phyloP scores from a whole-genome alignment of 495 filamentous ascomycete species.

The Choiromyces venosus region DNA sequence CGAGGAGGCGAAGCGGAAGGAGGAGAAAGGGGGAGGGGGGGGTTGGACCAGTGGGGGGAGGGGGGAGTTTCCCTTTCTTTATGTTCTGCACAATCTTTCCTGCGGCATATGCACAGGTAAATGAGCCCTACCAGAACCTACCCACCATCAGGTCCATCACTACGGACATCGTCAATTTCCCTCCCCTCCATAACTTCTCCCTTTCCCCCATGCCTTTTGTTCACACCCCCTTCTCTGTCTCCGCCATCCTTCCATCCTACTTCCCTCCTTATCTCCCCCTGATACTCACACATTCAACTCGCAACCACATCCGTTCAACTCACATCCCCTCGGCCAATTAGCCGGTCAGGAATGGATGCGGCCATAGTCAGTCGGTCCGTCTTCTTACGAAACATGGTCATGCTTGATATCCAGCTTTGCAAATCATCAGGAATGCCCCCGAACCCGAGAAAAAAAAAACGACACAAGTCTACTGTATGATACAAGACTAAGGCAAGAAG shows the following conservation, averaged over 20 bases:
- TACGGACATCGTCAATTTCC: constrained; percentile 16
- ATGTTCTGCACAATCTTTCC: constrained; percentile 32
- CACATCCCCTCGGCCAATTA: constrained; percentile 22
- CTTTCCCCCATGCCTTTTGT: constrained; percentile 11
- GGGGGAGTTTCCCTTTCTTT: constrained; percentile 34
- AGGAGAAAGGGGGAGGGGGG: constrained; percentile 20
- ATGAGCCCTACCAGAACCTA: constrained; percentile 34
- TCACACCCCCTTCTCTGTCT: not conserved
- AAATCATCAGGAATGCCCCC: not conserved
- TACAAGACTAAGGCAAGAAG: not conserved
- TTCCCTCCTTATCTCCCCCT: constrained; percentile 24
- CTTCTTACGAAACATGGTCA: constrained; percentile 35
- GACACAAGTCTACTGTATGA: not conserved
- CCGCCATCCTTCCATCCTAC: constrained; percentile 3
- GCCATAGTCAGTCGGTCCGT: constrained; percentile 22
- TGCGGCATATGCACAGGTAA: constrained; percentile 32
- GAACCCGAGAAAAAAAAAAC: not conserved
- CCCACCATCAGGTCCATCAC: constrained; percentile 19
- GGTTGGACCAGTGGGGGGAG: constrained; percentile 25
- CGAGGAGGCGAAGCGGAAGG: constrained; percentile 27
- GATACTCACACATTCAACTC: constrained; percentile 16
- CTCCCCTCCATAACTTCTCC: constrained; percentile 24
- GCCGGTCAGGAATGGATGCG: constrained; percentile 19
- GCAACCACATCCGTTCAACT: not conserved
- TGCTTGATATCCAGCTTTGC: constrained; percentile 28